These are phyloP conservation scores for Cystobasidiopsis lactophilus DNA, from an alignment of 768 basidiomycete species.

Conservation along the genomic window DNA sequence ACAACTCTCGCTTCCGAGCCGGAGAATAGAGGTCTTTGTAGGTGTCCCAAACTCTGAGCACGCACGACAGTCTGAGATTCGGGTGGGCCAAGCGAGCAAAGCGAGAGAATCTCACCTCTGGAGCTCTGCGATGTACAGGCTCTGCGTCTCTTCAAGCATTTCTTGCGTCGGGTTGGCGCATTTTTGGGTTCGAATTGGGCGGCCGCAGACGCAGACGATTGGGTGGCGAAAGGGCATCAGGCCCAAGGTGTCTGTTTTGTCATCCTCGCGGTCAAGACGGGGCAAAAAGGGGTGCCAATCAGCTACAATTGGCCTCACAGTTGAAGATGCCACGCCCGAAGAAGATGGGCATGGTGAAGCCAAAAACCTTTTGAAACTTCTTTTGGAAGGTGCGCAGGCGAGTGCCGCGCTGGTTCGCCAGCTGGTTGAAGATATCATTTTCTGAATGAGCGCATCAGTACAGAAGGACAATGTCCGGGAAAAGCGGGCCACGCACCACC, in stretches of 20 bases:
- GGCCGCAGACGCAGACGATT: constrained; percentile 90
- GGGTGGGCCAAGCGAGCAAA: no score
- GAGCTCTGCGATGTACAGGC: constrained; percentile 63
- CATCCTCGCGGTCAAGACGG: no score
- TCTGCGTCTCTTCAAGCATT: constrained; percentile 54
- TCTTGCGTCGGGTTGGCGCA: constrained; percentile 62
- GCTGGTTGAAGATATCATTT: constrained; percentile 73
- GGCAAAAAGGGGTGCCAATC: neutral
- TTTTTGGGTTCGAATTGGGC: constrained; percentile 58
- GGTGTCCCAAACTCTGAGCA: neutral
- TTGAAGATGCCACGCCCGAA: constrained; percentile 87
- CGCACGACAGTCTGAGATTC: neutral
- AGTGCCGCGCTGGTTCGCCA: constrained; percentile 85
- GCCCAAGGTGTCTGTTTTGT: constrained; percentile 75
- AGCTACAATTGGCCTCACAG: constrained; percentile 23
- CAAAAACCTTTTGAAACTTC: constrained; percentile 74
- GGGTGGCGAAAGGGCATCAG: constrained; percentile 85
- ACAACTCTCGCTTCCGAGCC: neutral
- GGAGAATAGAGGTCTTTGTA: neutral
- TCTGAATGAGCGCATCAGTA: neutral
- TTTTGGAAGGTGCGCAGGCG: constrained; percentile 65
- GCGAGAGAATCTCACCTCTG: neutral
- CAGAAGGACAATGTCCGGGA: neutral
- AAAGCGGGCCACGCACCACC: constrained; percentile 74
- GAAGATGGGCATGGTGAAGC: constrained; percentile 92